phyloP scores from a whole-genome alignment of 331 rosid genomes.

The Quercus lobata region DNA sequence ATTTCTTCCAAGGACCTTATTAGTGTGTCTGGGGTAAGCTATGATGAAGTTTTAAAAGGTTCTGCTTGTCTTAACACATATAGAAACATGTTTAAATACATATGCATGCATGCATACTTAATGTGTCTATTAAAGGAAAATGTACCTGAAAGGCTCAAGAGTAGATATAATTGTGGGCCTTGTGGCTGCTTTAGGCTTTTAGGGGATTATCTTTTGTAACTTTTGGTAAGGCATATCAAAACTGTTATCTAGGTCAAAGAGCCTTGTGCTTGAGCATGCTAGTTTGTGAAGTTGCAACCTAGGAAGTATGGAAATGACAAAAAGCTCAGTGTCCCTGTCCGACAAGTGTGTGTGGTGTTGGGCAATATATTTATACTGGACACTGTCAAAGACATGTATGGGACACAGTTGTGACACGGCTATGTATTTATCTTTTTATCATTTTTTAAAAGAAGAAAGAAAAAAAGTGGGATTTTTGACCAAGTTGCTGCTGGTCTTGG shows the following conservation, averaged over 20 bases:
- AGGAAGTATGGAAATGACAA: too few relatives aligned
- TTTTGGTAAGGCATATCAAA: neutral
- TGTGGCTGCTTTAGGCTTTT: neutral
- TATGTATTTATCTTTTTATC: too few relatives aligned
- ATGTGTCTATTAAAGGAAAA: too few relatives aligned
- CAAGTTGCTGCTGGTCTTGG: too few relatives aligned
- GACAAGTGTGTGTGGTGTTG: too few relatives aligned
- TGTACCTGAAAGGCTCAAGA: neutral
- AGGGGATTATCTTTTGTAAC: neutral
- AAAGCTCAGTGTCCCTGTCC: too few relatives aligned
- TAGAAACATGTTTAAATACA: neutral
- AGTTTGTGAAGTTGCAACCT: neutral
- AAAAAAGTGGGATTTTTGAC: too few relatives aligned
- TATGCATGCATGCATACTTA: neutral
- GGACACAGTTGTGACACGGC: too few relatives aligned
- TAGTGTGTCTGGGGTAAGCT: slow-evolving; percentile 92
- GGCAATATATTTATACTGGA: too few relatives aligned
- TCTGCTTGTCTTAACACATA: slow-evolving; percentile 1
- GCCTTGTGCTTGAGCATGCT: neutral
- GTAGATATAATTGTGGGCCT: neutral
- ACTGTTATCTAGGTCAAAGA: neutral
- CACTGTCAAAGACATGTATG: too few relatives aligned
- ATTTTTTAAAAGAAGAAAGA: too few relatives aligned
- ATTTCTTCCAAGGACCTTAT: slow-evolving; percentile 78
- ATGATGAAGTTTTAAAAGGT: neutral